Evolutionary conservation across 768 basidiomycete genomes (phyloP), one percentile per base, ranked within the genome.

Genomic region (Agrocybe pediades): DNA sequence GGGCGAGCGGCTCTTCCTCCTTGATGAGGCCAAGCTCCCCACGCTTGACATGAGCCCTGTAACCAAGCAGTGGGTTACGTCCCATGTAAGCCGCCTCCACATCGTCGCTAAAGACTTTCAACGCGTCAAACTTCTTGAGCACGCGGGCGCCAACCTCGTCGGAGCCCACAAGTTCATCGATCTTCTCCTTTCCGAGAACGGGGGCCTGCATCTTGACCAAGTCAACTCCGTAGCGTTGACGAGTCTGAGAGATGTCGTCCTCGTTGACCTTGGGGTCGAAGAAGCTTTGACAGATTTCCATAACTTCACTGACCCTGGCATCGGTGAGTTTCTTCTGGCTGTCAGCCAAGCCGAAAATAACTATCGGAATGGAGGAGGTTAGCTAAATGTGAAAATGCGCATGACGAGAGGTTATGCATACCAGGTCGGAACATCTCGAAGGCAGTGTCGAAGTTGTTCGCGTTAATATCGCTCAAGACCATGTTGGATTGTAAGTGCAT

Each of bases 401-500:
- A 20, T 20, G 21, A 21, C 9, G 25, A 16, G 15, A 5, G 44
- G n/a, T 20, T 30, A 36, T 36, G 13, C 29, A 24, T 41, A 77
- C 78, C 70, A 17, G 77, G 77, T 13, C 78, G 61, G 52, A 82
- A 68, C 55, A 73, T 67, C 20, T 72, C 66, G 59, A 82, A 82
- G 3, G 80, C 79, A 33, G 69, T 63, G 60, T 82, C 81, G 54
- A 79, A 81, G 62, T 76, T 78, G 54, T 75, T 71, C 46, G 76
- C 77, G 24, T 74, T 63, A 19, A 77, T 62, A 49, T 79, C 78
- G 6, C 68, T 64, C 27, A 81, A 68, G 40, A 79, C 67, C 11
- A 71, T 65, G 4, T 58, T 53, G 19, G 68, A 54, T 60, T 81
- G 79, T 13, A 71, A 55, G 20, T 68, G 73, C 63, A 82, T 80